Evolutionary conservation across 345 rosid species (phyloP), one percentile per base, ranked within the genome.

Genomic region (Gossypium raimondii): DNA sequence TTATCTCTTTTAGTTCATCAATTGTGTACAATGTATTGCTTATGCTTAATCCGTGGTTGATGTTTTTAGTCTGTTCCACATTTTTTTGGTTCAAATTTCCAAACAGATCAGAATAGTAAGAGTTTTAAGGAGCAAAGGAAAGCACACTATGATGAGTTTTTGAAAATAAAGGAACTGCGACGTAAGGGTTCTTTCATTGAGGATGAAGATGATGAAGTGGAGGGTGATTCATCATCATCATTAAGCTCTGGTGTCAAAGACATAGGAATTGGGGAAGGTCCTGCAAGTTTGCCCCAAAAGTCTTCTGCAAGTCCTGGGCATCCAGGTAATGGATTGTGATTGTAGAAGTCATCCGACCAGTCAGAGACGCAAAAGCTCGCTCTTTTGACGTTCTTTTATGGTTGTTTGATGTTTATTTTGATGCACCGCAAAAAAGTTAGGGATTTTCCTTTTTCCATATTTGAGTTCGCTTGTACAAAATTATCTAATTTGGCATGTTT

Each of bases 111-210:
- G 77, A 83, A 76, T 72, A 79, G 77, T 48, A 55, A 66, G 76
- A 86, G 85, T 67, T 95, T 95, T 79, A 90, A 73, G 81, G 97
- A 92, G 83, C 99, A 82, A 47, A 86, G 99, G 76, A 83, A 86
- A 77, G 95, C 82, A 51, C 99, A 96, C 75, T 96, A 96, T 60
- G 87, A 96, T 64, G 98, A 96, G 86, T 96, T 87, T 81, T 89
- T 75, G 73, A 93, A 83, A 75, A 97, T 93, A 61, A 93, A 86
- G 78, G 98, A 96, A 78, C 90, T 93, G 75, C 80, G 85, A 75
- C 82, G 81, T 17, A 81, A 85, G 47, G 97, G 94, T 45, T 92
- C 98, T 4, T 76, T 88, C 38, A 53, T 84, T 1, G 97, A 84
- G 67, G 97, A 89, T 29, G 92, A 82, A 70, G 99, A 87, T 14